Conservation (phyloP, 2,329 filamentous ascomycete species). For the Aspergillus sp. region DNA sequence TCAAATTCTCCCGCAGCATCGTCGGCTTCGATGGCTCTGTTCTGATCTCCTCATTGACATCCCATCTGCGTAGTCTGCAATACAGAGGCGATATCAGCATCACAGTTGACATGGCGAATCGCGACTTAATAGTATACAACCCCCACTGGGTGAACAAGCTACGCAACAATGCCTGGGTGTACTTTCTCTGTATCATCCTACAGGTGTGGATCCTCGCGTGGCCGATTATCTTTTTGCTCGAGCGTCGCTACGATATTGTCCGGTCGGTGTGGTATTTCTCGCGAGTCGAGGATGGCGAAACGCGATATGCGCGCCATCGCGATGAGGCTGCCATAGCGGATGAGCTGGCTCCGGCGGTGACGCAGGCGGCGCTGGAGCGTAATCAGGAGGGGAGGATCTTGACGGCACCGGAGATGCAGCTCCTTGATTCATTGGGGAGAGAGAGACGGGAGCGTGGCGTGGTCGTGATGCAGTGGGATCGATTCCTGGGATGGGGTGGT, state of each 20-base stretch:
- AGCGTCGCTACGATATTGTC: conserved; percentile 39
- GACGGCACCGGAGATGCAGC: conserved; percentile 20
- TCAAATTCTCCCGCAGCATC: conserved; percentile 34
- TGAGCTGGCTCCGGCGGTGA: conserved; percentile 36
- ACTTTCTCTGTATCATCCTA: conserved; percentile 37
- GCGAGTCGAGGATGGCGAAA: conserved; percentile 17
- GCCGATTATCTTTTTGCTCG: conserved; percentile 41
- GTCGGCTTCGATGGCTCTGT: conserved; percentile 30
- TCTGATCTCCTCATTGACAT: conserved; percentile 32
- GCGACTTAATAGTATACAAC: conserved; percentile 39
- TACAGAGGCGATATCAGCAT: conserved; percentile 39
- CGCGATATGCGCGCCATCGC: conserved; percentile 27
- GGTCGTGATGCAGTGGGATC: conserved; percentile 14
- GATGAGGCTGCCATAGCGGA: conserved; percentile 33
- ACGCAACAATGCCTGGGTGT: conserved; percentile 37
- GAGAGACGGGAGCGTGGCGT: conserved; percentile 16
- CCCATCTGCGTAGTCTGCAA: conserved; percentile 41
- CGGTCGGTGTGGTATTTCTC: conserved; percentile 35
- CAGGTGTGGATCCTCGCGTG: conserved; percentile 45
- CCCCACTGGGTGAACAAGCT: conserved; percentile 42
- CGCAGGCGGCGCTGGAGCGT: conserved; percentile 37
- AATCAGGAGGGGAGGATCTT: conserved; percentile 20
- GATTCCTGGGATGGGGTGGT: conserved; percentile 14
- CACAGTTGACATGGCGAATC: conserved; percentile 24
- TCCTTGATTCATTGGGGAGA: conserved; percentile 12